phyloP scores from a whole-genome alignment of 768 basidiomycete genomes.

The Coprinopsis strossmayeri region DNA sequence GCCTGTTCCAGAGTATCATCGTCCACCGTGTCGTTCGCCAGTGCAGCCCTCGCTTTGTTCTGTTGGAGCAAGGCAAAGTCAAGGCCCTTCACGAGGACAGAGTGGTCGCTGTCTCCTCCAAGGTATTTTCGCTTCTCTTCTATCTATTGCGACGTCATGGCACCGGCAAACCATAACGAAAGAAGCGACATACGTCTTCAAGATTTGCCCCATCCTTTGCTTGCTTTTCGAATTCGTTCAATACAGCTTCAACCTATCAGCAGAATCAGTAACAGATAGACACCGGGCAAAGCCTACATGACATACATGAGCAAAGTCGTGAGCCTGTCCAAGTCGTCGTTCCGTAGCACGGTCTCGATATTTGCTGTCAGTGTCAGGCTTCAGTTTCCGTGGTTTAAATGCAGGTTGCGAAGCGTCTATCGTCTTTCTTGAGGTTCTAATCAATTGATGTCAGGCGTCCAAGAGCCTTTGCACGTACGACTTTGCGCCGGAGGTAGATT shows the following conservation, averaged over 20 bases:
- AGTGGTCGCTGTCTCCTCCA: conserved; percentile 81
- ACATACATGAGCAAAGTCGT: conserved; percentile 66
- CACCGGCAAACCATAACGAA: background rate
- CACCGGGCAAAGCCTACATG: conserved; percentile 7
- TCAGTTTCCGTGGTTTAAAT: conserved; percentile 81
- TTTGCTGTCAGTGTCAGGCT: conserved; percentile 32
- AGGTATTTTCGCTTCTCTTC: conserved; percentile 72
- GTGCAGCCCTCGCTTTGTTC: conserved; percentile 58
- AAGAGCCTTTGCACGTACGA: background rate
- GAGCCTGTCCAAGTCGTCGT: conserved; percentile 55
- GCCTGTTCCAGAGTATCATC: conserved; percentile 80
- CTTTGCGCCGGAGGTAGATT: background rate
- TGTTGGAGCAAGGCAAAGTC: conserved; percentile 84
- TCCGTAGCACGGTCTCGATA: conserved; percentile 79
- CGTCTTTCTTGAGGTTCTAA: conserved; percentile 30
- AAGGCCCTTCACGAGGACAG: conserved; percentile 84
- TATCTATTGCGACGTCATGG: conserved; percentile 35
- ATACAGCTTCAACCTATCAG: conserved; percentile 65
- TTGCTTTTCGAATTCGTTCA: conserved; percentile 75
- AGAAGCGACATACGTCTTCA: conserved; percentile 35
- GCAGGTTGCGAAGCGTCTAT: conserved; percentile 48
- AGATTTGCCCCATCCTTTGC: conserved; percentile 51
- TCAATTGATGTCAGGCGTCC: background rate
- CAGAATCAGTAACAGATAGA: background rate
- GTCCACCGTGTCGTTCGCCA: conserved; percentile 46